These are phyloP conservation scores for Haematococcus lacustris DNA, from an alignment of 139 green algal genomes.

Conservation along the genomic window DNA sequence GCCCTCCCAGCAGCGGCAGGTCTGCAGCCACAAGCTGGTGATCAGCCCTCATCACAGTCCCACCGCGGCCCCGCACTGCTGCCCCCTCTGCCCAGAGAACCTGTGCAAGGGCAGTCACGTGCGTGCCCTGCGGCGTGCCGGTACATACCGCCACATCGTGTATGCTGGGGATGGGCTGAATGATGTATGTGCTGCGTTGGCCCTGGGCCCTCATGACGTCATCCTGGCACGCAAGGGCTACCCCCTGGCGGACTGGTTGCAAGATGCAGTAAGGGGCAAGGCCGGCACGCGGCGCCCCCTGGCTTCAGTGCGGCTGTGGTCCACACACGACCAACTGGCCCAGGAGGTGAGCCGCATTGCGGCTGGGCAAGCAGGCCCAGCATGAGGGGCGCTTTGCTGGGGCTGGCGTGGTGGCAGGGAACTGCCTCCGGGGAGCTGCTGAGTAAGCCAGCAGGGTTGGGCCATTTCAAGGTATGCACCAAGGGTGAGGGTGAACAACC, in stretches of 20 bases:
- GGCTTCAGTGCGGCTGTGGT: slow-evolving; percentile 39
- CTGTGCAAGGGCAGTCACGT: slow-evolving; percentile 81
- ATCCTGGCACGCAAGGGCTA: slow-evolving; percentile 51
- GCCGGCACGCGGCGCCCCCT: slow-evolving; percentile 13
- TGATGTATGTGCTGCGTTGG: slow-evolving; percentile 71
- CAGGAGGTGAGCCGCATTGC: slow-evolving; percentile 67
- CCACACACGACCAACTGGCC: slow-evolving; percentile 52
- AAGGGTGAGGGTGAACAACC: too few relatives aligned
- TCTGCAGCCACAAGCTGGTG: slow-evolving; percentile 32
- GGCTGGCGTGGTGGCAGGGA: too few relatives aligned
- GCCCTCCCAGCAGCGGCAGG: neutral
- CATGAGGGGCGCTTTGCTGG: too few relatives aligned
- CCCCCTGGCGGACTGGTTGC: slow-evolving; percentile 25
- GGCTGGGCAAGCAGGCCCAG: slow-evolving; percentile 53
- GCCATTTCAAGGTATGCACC: too few relatives aligned
- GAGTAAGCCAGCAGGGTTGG: slow-evolving; percentile 51
- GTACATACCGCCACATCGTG: slow-evolving; percentile 40
- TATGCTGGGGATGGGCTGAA: slow-evolving; percentile 72
- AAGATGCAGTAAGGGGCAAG: neutral
- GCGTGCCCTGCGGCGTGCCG: slow-evolving; percentile 11
- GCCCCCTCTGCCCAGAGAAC: slow-evolving; percentile 63
- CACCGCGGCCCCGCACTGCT: slow-evolving; percentile 48
- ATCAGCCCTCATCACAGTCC: slow-evolving; percentile 4
- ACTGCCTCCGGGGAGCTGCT: too few relatives aligned
- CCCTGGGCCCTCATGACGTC: slow-evolving; percentile 51